phyloP scores from a whole-genome alignment of 805 yeast genomes.

The Candida maris region DNA sequence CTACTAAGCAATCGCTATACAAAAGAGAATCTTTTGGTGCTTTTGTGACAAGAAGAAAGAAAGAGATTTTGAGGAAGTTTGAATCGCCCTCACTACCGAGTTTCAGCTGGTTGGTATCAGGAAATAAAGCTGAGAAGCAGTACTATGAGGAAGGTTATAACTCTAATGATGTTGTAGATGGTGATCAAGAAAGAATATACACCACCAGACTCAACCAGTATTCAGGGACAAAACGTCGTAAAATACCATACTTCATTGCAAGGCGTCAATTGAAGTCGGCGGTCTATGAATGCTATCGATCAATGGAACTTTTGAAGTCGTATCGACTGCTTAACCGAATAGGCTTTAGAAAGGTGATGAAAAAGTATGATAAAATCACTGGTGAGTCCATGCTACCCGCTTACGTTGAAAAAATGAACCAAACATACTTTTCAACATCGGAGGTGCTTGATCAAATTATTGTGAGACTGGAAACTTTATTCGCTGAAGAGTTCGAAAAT shows the following conservation, averaged over 20 bases:
- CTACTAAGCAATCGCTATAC: constrained; percentile 6
- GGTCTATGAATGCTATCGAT: constrained; percentile 64
- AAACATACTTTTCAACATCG: constrained; percentile 53
- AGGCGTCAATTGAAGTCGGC: constrained; percentile 65
- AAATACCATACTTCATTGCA: constrained; percentile 59
- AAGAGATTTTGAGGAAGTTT: constrained; percentile 29
- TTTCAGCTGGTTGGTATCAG: constrained; percentile 29
- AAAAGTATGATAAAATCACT: constrained; percentile 81
- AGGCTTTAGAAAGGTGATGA: constrained; percentile 81
- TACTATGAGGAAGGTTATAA: constrained; percentile 31
- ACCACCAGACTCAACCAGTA: not conserved
- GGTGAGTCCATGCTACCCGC: constrained; percentile 36
- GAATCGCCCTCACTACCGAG: constrained; percentile 40
- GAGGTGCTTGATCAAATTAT: constrained; percentile 63
- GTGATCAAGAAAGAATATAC: constrained; percentile 3
- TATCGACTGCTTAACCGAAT: constrained; percentile 76
- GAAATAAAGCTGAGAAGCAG: constrained; percentile 28
- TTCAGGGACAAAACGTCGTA: not conserved
- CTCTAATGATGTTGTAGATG: constrained; percentile 17
- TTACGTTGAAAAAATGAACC: constrained; percentile 56
- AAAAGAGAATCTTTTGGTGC: not conserved
- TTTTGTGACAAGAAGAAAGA: constrained; percentile 17
- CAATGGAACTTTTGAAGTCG: constrained; percentile 62
- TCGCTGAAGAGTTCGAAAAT: constrained; percentile 59
- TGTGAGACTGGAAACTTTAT: constrained; percentile 64